These are phyloP conservation scores for Chytriomyces sp. DNA, from an alignment of 192 early-diverging fungal genomes.

Conservation along the genomic window DNA sequence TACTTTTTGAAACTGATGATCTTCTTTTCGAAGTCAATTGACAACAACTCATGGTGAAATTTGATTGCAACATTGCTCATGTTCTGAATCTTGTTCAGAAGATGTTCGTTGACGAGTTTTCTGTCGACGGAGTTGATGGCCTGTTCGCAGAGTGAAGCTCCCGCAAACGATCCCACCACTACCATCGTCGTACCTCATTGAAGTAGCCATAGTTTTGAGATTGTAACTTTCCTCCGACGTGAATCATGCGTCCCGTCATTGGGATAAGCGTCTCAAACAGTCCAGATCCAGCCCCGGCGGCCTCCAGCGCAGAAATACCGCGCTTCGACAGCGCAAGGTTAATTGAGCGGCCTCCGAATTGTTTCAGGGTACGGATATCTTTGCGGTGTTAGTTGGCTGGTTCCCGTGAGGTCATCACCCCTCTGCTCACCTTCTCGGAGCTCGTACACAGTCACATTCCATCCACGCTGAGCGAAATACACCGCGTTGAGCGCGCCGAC, in stretches of 20 bases:
- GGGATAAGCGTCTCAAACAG: constrained; percentile 73
- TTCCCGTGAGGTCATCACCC: not conserved
- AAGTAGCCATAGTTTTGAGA: constrained; percentile 88
- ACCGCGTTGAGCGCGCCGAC: constrained; percentile 58
- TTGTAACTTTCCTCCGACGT: constrained; percentile 58
- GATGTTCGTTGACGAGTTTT: constrained; percentile 74
- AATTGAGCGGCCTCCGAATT: constrained; percentile 70
- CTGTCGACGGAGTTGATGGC: constrained; percentile 95
- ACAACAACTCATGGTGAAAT: constrained; percentile 73
- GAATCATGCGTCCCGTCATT: constrained; percentile 94
- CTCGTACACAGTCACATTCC: constrained; percentile 87
- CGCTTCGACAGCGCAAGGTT: constrained; percentile 90
- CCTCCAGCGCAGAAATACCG: constrained; percentile 81
- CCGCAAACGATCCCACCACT: not conserved
- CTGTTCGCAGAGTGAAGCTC: constrained; percentile 36
- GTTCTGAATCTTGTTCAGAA: constrained; percentile 74
- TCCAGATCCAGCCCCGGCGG: constrained; percentile 58
- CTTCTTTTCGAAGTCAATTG: constrained; percentile 74
- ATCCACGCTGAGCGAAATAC: constrained; percentile 90
- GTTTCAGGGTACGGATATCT: constrained; percentile 43
- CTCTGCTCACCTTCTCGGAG: constrained; percentile 65
- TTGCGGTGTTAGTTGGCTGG: not conserved
- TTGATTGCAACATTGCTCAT: constrained; percentile 71
- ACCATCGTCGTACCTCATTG: constrained; percentile 63
- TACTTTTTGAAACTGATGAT: constrained; percentile 50